Conservation (phyloP, 2,329 filamentous ascomycete genomes). For the Penicillium sp. region DNA sequence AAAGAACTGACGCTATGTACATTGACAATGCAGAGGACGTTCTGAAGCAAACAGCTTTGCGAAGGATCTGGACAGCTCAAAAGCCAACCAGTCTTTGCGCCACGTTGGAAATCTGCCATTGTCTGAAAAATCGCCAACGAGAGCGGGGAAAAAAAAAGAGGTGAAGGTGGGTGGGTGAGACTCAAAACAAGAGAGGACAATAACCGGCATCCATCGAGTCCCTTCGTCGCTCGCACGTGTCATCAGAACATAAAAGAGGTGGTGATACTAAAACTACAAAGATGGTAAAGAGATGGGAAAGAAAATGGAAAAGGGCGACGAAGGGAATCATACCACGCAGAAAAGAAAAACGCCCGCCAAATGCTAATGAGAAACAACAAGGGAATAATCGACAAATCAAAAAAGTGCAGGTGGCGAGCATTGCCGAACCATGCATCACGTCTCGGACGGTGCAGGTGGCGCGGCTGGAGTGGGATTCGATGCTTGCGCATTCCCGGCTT, state of each 20-base stretch:
- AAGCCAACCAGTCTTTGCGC: neutral
- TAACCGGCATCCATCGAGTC: conserved; percentile 11
- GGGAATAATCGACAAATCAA: conserved; percentile 14
- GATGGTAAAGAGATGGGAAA: conserved; percentile 13
- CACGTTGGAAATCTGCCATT: conserved; percentile 8
- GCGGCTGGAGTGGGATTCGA: conserved; percentile 27
- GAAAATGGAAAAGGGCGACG: conserved; percentile 19
- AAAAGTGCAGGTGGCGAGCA: conserved; percentile 7
- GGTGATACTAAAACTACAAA: conserved; percentile 28
- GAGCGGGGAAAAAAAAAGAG: conserved; percentile 3
- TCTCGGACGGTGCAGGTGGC: conserved; percentile 25
- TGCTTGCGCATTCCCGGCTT: conserved; percentile 23
- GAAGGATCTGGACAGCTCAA: neutral
- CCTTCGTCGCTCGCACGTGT: conserved; percentile 17
- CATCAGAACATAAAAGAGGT: conserved; percentile 19
- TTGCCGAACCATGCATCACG: conserved; percentile 19
- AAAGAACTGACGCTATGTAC: conserved; percentile 32
- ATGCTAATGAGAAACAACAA: conserved; percentile 22
- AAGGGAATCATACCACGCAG: conserved; percentile 14
- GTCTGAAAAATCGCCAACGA: conserved; percentile 1
- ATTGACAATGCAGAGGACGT: conserved; percentile 21
- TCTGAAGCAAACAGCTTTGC: too few relatives aligned
- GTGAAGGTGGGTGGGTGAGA: neutral
- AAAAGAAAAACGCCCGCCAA: conserved; percentile 29
- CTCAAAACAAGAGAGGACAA: conserved; percentile 10